Base-by-base conservation (phyloP, 2,329 filamentous ascomycete genomes). In the Beauveria sp. region DNA sequence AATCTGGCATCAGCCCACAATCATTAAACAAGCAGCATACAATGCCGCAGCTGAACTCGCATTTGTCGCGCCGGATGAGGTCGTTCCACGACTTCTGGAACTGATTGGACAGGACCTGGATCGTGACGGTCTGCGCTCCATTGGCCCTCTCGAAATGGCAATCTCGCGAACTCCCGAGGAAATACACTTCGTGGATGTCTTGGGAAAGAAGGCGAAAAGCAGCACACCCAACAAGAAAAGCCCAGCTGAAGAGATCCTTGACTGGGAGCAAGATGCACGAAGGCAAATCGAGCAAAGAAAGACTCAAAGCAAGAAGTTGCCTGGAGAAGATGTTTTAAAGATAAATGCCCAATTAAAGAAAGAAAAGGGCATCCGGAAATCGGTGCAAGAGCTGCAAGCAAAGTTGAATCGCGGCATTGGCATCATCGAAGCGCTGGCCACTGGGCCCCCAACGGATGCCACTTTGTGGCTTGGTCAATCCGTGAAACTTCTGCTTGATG, bases 201-300 rank as follows among this genome's bases (percentile, higher is more conserved):
- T 99, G 6, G 90, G 89, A 40, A 93, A 91, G 71, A 96, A 96
- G 71, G 79, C 86, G 1, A 85, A 86, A 62, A 84, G 84, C 63
- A 78, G 81, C 43, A 77, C 88, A 2, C 86, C 91, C 3, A 88
- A 92, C 75, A 98, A 96, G 76, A 96, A 91, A 69, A 88, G 86
- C 54, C 97, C 96, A 72, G 95, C 98, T 71, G 96, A 97, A 68
- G 91, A 99, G 68, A 96, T 91, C 1, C 75, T 97, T 46, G 97
- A 96, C 74, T 99, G 96, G 95, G 95, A 99, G 74, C 89, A 93
- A 72, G 95, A 99, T 65, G 81, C 99, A 8, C 83, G 93, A 62
- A 82, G 86, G 45, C 91, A 97, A 68, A 76, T 99, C 46, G 92
- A 93, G n/a, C 83, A 90, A 71, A 99, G 98, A 79, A 96, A 93